Conservation (phyloP, 495 filamentous ascomycete species). For the Penicillium tannophilum region DNA sequence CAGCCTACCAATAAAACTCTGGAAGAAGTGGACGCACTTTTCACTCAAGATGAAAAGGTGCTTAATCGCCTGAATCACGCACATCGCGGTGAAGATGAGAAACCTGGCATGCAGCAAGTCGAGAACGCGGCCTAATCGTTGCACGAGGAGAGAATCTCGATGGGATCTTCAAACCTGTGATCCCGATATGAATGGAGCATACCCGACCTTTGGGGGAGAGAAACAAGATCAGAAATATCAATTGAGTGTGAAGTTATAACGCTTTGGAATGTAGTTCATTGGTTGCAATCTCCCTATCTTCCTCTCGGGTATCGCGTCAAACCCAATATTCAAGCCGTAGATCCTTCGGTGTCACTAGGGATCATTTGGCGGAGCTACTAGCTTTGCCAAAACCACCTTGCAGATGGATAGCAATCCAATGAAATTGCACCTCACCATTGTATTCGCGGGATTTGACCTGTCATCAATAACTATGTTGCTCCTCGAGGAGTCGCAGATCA, state of each 20-base stretch:
- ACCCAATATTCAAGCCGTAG: background rate
- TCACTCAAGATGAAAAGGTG: background rate
- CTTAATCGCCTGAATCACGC: background rate
- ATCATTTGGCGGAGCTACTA: background rate
- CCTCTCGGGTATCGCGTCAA: background rate
- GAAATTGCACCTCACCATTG: background rate
- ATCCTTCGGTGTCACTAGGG: background rate
- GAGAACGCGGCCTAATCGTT: background rate
- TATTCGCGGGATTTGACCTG: conserved; percentile 24
- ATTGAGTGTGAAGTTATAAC: background rate
- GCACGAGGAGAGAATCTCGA: background rate
- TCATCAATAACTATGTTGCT: conserved; percentile 10
- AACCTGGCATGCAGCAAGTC: background rate
- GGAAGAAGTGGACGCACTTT: background rate
- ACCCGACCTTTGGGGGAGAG: background rate
- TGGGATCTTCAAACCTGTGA: background rate
- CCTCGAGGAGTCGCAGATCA: background rate
- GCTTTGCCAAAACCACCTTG: background rate
- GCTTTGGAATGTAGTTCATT: background rate
- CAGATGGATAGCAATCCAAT: background rate
- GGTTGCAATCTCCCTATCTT: background rate
- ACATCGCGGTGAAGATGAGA: background rate
- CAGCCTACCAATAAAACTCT: background rate
- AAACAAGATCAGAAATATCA: background rate
- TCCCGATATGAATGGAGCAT: background rate